Evolutionary conservation across 805 yeast species (phyloP), one percentile per base, ranked within the genome.

Genomic region (Ogataea populi-albae): DNA sequence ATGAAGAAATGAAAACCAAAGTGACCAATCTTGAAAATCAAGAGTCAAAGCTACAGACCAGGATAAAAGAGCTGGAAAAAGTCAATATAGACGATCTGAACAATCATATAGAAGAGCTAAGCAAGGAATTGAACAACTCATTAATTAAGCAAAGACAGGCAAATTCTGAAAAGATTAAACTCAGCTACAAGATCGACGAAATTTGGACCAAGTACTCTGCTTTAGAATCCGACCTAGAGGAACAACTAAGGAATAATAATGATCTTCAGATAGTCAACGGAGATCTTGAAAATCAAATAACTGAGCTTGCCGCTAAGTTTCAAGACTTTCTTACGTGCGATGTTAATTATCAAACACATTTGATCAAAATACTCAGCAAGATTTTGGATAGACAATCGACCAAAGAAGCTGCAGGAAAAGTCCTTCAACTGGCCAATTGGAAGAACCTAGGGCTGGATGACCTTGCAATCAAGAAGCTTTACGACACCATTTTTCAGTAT

Each of bases 301-400:
- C 17, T 10, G 40, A 29, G 3, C 17, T 33, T 2, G 37, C 37
- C 4, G 30, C 34, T n/a, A 36, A 40, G 12, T 35, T 36, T 19
- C 41, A 38, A 11, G 38, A 45, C n/a, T n/a, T 46, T 12, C 29
- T 54, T 10, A 40, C 48, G 3, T 40, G 39, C 15, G 77, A 74
- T 37, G 52, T 74, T 3, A 57, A 64, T 4, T 73, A 71, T 40
- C 68, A 77, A 29, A 67, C 71, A 10, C 75, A 66, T 41, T 52
- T 78, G n/a, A 61, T 79, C 26, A 59, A 62, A 14, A 65, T 74
- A 1, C 69, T 79, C 38, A 68, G 72, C 25, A 69, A 71, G 43
- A 68, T 80, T 3, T 65, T 81, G 3, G 86, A 81, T 40, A 73
- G 72, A 34, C 49, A 65, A 3, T 79, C 86, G 0, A 66, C 79